Conservation (phyloP, 2,329 filamentous ascomycete genomes). For the Metarhizium sp. region DNA sequence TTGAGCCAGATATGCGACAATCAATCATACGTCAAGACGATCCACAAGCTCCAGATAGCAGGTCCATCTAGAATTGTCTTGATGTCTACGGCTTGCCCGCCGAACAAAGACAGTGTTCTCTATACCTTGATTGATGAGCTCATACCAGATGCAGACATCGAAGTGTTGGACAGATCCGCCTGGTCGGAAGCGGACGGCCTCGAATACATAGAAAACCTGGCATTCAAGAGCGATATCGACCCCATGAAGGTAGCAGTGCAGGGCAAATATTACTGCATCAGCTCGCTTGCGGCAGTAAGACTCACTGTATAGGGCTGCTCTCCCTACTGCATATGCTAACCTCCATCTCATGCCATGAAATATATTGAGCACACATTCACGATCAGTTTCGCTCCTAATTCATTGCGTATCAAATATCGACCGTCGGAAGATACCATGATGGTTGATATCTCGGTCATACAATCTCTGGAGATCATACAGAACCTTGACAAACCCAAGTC, state of each 20-base stretch:
- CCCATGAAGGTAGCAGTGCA: constrained; percentile 69
- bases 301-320: not conserved
- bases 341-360: constrained; percentile 55
- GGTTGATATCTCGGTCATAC: constrained; percentile 83
- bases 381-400: constrained; percentile 37
- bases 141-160: constrained; percentile 20
- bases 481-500: constrained; percentile 73
- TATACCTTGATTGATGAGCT: constrained; percentile 61
- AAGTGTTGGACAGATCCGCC: constrained; percentile 61
- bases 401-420: constrained; percentile 68
- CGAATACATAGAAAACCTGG: constrained; percentile 70
- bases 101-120: constrained; percentile 62
- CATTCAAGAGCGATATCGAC: constrained; percentile 70
- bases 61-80: constrained; percentile 74
- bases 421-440: constrained; percentile 90
- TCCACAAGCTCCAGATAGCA: constrained; percentile 78
- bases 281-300: constrained; percentile 75
- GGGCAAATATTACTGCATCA: constrained; percentile 80
- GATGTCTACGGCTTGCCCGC: constrained; percentile 55
- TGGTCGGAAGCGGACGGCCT: constrained; percentile 76
- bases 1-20: constrained; percentile 89
- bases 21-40: constrained; percentile 79
- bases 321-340: constrained; percentile 4
- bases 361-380: constrained; percentile 65
- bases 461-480: constrained; percentile 81